Base-by-base conservation (phyloP, 352 stramenopile species). In the Pythium coloratum region DNA sequence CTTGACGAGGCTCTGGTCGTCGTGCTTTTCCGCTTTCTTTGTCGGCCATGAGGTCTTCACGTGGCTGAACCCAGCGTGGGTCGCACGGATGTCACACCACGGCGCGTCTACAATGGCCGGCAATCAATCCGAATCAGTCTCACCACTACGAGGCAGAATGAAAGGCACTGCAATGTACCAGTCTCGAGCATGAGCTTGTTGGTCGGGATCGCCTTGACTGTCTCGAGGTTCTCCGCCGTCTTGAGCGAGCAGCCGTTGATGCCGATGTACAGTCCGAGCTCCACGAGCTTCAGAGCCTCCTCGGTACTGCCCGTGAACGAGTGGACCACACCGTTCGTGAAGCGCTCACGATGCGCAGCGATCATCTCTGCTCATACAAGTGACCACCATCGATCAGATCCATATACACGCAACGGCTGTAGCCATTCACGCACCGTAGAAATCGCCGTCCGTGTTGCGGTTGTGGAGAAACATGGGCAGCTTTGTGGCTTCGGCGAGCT, bases 391-490 rank as follows among this genome's bases (percentile, higher is more conserved):
- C 55, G 49, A 67, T 13, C 24, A 65, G 40, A 24, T 55, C 49
- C 24, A 49, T 49, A 24, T 24, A 24, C 20, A 24, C 20, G 20
- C 18, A 16, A 50, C 18, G 16, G 18, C 42, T 24, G 8, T 50
- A 56, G 20, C 20, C 20, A 24, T 24, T 24, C 20, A 24, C 14
- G n/a, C 55, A 93, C 86, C 81, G 51, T 90, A 90, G 62, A 99
- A 97, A 74, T 99, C 96, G 13, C 82, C 77, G 33, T 82, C 83
- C 6, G 94, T 97, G 67, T 98, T 98, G 30, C 97, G 88, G 68
- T 98, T 98, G 81, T 99, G 97, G 38, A 99, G 81, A 82, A 99
- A 99, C 50, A 99, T 81, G 24, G 97, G 96, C 60, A 99, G 66
- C 46, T 84, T 68, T 16, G 81, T 90, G 59, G 71, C 42, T 55